Percentiles rank a stretch among this genome's conserved stretches.
Conservation (phyloP, 257 asterid genomes). For the Striga asiatica region DNA sequence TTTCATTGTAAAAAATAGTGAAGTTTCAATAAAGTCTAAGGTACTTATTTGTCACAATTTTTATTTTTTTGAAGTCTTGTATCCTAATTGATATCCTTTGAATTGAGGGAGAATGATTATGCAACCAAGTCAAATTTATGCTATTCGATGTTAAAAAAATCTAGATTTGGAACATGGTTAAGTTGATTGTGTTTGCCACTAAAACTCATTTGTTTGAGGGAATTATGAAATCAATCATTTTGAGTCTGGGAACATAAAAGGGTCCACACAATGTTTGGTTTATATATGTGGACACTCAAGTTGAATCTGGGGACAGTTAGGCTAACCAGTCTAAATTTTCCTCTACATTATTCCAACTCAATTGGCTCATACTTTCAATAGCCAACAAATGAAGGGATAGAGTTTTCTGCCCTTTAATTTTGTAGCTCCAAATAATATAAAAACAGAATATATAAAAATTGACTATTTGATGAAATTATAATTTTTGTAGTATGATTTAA, state of each 20-base stretch:
- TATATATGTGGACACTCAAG: not conserved
- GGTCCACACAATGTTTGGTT: slow-evolving; percentile 14
- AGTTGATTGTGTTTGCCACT: slow-evolving; percentile 3
- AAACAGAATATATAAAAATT: no score
- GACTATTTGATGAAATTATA: no score
- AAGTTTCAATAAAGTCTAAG: no score
- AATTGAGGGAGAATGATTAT: no score
- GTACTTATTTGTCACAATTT: no score
- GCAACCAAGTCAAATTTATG: not conserved
- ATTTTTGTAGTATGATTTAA: no score
- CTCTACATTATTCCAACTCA: not conserved
- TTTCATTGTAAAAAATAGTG: no score
- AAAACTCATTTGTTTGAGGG: not conserved
- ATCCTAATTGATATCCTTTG: no score
- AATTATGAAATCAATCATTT: not conserved
- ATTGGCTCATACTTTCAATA: not conserved
- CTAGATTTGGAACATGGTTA: not conserved
- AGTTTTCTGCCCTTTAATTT: not conserved
- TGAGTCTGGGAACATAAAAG: slow-evolving; percentile 12
- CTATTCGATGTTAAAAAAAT: not conserved
- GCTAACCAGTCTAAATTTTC: not conserved
- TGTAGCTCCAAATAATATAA: no score
- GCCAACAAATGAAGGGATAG: not conserved
- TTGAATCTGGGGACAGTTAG: slow-evolving; percentile 16
- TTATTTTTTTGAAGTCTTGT: no score